Evolutionary conservation across 78 protist genomes (phyloP).

Genomic region (Parvularia atlantis): DNA sequence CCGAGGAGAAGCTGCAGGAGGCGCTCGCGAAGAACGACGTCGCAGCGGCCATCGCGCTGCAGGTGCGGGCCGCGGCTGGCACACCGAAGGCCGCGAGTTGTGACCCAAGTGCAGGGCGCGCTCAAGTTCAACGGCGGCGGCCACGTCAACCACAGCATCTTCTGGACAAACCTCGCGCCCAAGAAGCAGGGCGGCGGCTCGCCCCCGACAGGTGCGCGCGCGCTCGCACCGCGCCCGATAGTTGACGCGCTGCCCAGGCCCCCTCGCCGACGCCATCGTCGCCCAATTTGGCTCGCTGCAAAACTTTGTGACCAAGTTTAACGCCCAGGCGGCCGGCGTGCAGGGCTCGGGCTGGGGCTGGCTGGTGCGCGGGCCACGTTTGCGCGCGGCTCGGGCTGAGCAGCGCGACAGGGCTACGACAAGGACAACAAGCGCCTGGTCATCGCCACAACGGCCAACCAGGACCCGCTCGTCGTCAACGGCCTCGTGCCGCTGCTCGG

Average conservation of each 20-base stretch:
- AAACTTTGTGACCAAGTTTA: slow-evolving; percentile 37
- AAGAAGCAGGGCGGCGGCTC: slow-evolving; percentile 55
- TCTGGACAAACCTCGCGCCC: slow-evolving; percentile 84
- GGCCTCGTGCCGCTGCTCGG: slow-evolving; percentile 62
- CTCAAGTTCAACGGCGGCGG: slow-evolving; percentile 89
- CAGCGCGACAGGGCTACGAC: slow-evolving; percentile 50
- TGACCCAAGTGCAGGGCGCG: too few species aligned
- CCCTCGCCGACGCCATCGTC: not conserved
- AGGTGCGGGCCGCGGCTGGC: too few species aligned
- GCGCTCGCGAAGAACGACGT: slow-evolving; percentile 46
- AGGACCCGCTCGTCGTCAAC: slow-evolving; percentile 48
- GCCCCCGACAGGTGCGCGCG: slow-evolving; percentile 30
- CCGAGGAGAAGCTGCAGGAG: slow-evolving; percentile 53
- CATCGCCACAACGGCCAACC: slow-evolving; percentile 55
- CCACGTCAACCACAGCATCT: slow-evolving; percentile 86
- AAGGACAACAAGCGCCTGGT: slow-evolving; percentile 18
- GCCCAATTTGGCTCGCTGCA: slow-evolving; percentile 54
- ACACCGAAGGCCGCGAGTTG: too few species aligned
- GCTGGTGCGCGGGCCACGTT: not conserved
- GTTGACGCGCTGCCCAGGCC: not conserved
- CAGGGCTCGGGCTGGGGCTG: slow-evolving; percentile 86
- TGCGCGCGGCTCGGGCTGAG: too few species aligned
- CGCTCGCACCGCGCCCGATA: not conserved
- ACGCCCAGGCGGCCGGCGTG: slow-evolving; percentile 63
- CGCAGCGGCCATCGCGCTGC: slow-evolving; percentile 53